Percentiles rank a stretch among this genome's conserved stretches.
These are phyloP conservation scores for Globisporangium carolinianum DNA, from an alignment of 352 stramenopile species.

Conservation along the genomic window DNA sequence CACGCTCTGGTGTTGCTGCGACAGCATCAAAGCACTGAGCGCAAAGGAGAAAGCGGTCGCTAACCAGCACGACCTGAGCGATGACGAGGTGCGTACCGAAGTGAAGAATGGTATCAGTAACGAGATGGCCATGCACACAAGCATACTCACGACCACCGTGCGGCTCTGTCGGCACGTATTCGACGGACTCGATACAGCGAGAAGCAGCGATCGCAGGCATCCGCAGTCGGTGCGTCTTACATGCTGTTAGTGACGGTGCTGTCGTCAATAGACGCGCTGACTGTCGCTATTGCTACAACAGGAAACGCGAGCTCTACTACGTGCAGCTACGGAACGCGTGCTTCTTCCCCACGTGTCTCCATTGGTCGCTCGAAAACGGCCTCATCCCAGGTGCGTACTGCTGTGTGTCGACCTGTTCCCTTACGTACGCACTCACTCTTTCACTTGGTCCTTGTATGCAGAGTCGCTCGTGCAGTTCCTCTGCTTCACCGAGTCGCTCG, in stretches of 20 bases:
- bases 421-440: background rate
- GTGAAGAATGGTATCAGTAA: background rate
- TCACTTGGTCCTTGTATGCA: slow-evolving; percentile 9
- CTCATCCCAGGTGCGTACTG: slow-evolving; percentile 47
- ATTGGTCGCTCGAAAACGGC: slow-evolving; percentile 71
- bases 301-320: slow-evolving; percentile 69
- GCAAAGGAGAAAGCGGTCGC: slow-evolving; percentile 53
- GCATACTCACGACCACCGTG: background rate
- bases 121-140: background rate
- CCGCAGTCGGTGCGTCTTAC: slow-evolving; percentile 28
- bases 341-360: slow-evolving; percentile 70
- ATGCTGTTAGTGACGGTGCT: background rate
- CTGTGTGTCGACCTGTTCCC: background rate
- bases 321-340: slow-evolving; percentile 77
- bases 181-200: slow-evolving; percentile 16
- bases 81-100: slow-evolving; percentile 34
- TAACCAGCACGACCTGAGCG: slow-evolving; percentile 37
- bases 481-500: slow-evolving; percentile 53
- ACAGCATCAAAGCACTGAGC: slow-evolving; percentile 51
- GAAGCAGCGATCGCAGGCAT: slow-evolving; percentile 33
- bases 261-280: too few relatives aligned
- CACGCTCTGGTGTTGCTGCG: too few relatives aligned
- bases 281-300: background rate
- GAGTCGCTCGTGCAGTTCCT: slow-evolving; percentile 67
- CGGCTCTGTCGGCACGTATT: background rate